Percentiles rank a stretch among this genome's conserved stretches.
phyloP scores from a whole-genome alignment of 306 rosid species.

The Casuarina cunninghamiana region DNA sequence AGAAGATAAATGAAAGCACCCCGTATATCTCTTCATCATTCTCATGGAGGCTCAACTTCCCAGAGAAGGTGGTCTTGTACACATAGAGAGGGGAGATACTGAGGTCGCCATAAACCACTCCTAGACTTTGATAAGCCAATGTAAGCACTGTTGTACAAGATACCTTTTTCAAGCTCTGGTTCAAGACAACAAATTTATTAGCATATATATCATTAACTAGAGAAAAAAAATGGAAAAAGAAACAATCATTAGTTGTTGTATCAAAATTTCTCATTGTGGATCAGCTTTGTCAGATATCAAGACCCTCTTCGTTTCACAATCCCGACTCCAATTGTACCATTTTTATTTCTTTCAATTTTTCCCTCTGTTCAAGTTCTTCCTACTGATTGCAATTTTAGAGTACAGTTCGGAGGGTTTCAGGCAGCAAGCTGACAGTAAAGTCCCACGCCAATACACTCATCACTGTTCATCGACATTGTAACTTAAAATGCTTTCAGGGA shows the following conservation, averaged over 20 bases:
- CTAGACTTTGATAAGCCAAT: constrained; percentile 82
- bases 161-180: constrained; percentile 57
- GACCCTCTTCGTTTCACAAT: background rate
- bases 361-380: background rate
- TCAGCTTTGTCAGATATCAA: background rate
- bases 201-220: background rate
- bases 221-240: background rate
- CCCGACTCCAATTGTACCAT: background rate
- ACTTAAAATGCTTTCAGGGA: background rate
- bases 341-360: background rate
- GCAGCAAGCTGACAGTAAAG: background rate
- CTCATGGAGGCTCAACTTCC: constrained; percentile 67
- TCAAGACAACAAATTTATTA: constrained; percentile 21
- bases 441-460: background rate
- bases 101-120: constrained; percentile 85
- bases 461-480: background rate
- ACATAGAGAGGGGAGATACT: constrained; percentile 86
- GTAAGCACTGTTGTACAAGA: constrained; percentile 54
- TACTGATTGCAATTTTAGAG: background rate
- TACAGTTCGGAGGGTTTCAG: background rate
- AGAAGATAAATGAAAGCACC: constrained; percentile 74
- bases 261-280: background rate
- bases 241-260: background rate
- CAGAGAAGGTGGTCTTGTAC: constrained; percentile 77
- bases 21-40: constrained; percentile 75